Percentiles rank a stretch among this genome's conserved stretches.
Conservation (phyloP, 106 monocot species). For the Posidonia australis region DNA sequence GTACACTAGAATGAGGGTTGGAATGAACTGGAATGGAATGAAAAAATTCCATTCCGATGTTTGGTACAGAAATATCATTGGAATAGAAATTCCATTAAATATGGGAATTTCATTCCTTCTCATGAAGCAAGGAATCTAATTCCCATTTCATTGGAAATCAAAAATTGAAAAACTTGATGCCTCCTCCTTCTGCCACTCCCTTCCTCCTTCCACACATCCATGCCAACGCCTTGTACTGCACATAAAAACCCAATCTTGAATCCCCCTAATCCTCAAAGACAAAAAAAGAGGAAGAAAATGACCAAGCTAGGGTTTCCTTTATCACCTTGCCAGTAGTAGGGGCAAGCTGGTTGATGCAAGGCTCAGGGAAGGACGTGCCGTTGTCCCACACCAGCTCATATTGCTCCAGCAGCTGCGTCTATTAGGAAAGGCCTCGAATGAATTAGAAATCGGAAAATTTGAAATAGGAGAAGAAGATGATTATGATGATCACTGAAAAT, state of each 20-base stretch:
- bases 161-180: no score
- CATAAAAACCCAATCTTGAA: slow-evolving; percentile 1
- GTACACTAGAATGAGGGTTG: no score
- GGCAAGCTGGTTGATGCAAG: slow-evolving; percentile 79
- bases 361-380: slow-evolving; percentile 84
- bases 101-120: no score
- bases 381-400: slow-evolving; percentile 93
- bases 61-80: no score
- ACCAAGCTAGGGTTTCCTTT: not conserved
- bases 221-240: slow-evolving; percentile 79
- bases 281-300: not conserved
- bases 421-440: not conserved
- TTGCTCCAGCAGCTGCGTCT: slow-evolving; percentile 42
- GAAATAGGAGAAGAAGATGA: not conserved
- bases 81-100: no score
- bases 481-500: slow-evolving; percentile 1
- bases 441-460: not conserved
- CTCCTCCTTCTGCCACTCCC: no score
- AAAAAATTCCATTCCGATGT: no score
- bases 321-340: slow-evolving; percentile 68
- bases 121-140: no score
- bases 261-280: not conserved
- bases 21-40: no score
- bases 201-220: slow-evolving; percentile 93
- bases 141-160: no score